Base-by-base conservation (phyloP, 176 grass and related monocot genomes). In the Paspalum notatum region DNA sequence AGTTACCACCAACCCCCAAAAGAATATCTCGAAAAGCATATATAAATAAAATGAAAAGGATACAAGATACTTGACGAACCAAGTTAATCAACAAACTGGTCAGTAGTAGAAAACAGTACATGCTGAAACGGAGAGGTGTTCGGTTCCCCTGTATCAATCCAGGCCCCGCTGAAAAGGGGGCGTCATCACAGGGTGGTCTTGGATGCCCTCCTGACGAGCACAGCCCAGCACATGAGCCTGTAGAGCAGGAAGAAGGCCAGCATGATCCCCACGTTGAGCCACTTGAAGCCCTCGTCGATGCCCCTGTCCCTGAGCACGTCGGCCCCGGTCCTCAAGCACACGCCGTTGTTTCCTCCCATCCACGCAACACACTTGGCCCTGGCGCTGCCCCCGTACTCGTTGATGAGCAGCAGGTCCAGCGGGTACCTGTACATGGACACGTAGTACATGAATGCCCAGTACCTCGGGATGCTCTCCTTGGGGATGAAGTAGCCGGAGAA, bases 401-500 rank as follows among this genome's bases (percentile, higher is more conserved):
- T 98, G 62, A 98, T 85, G 62, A 98, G 95, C 41, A 98, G 83
- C 39, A 89, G 59, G 78, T 98, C 95, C 16, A 98, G 75, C 21
- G 95, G 90, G 76, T 92, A 98, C 76, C 85, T 90, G 70, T 98
- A 98, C 65, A 88, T 91, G n/a, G 92, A 98, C 50, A 94, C 83
- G 57, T 94, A 87, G 92, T 94, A 94, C 92, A 98, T 94, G 81
- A 98, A 98, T 4, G 84, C 46, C 92, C 92, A 95, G 69, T 98
- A 98, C 84, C 84, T 93, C 50, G 86, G 92, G 66, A 95, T 98
- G 77, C 86, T 95, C 21, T 76, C 92, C 69, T 82, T 93, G 9
- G 95, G 95, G 24, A 95, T 92, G 83, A 98, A 98, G 83, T 98
- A 98, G 4, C 95, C 95, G 6, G 90, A 95, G 90, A 98, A 98